A percentile compares a stretch with the other conserved stretches of the same genome.
Evolutionary conservation across 768 basidiomycete species (phyloP).

Genomic region (Naganishia kalamii): DNA sequence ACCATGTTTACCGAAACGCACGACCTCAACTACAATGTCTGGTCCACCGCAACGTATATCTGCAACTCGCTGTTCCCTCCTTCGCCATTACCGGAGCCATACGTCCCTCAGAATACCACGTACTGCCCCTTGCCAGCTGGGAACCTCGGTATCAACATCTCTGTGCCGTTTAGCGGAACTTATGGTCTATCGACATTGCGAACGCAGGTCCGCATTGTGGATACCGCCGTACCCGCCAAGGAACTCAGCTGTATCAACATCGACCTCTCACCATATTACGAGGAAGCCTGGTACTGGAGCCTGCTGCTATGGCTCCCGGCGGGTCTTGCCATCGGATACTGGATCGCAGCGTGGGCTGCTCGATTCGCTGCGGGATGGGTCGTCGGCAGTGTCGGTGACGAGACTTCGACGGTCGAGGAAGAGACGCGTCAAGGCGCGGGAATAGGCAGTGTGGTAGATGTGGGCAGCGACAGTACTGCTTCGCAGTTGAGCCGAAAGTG

Average conservation of each 20-base stretch:
- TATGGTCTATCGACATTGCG: slow-evolving; percentile 75
- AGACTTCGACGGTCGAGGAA: background rate
- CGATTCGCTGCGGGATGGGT: slow-evolving; percentile 73
- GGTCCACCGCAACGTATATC: slow-evolving; percentile 64
- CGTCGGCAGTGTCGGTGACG: slow-evolving; percentile 56
- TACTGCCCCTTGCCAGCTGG: slow-evolving; percentile 78
- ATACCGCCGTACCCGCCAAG: slow-evolving; percentile 61
- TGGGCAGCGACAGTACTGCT: slow-evolving; percentile 29
- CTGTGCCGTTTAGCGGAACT: slow-evolving; percentile 57
- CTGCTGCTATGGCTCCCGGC: slow-evolving; percentile 55
- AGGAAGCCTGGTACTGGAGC: slow-evolving; percentile 49
- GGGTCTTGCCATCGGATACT: slow-evolving; percentile 68
- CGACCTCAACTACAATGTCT: slow-evolving; percentile 70
- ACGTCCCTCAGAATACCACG: slow-evolving; percentile 41
- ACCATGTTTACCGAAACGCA: slow-evolving; percentile 79
- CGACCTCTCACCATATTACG: slow-evolving; percentile 60
- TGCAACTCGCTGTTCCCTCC: slow-evolving; percentile 74
- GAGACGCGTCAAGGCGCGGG: slow-evolving; percentile 26
- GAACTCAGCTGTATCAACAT: slow-evolving; percentile 80
- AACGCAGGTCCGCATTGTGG: slow-evolving; percentile 80
- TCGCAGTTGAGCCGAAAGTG: slow-evolving; percentile 57
- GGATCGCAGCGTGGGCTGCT: slow-evolving; percentile 56
- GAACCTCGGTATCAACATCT: slow-evolving; percentile 69
- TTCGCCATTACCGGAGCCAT: slow-evolving; percentile 57
- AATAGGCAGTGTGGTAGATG: slow-evolving; percentile 30